Percentiles rank a stretch among this genome's conserved stretches.
These are phyloP conservation scores for Lipomyces chichibuensis DNA, from an alignment of 805 yeast species.

Conservation along the genomic window DNA sequence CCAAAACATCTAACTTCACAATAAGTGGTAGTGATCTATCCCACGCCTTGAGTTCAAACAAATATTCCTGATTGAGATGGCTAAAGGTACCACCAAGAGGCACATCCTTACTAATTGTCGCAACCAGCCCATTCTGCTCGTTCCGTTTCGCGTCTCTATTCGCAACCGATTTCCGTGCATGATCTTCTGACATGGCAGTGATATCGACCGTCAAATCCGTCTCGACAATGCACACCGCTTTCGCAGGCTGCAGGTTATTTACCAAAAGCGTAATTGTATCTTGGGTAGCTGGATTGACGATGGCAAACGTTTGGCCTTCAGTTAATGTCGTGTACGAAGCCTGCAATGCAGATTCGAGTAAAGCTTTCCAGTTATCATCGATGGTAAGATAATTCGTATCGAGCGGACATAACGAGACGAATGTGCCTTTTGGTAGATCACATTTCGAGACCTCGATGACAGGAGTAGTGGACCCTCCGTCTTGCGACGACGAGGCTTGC, in stretches of 20 bases:
- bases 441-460: conserved; percentile 40
- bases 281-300: conserved; percentile 41
- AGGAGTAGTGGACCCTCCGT: background rate
- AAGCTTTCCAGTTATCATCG: conserved; percentile 56
- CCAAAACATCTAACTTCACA: conserved; percentile 12
- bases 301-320: conserved; percentile 47
- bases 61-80: conserved; percentile 21
- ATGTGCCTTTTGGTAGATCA: conserved; percentile 53
- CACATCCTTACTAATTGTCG: background rate
- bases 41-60: conserved; percentile 39
- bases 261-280: conserved; percentile 42
- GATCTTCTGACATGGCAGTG: conserved; percentile 49
- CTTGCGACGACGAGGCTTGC: conserved; percentile 12
- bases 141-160: conserved; percentile 28
- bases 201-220: conserved; percentile 55
- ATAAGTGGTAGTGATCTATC: conserved; percentile 35
- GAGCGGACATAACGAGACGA: conserved; percentile 50
- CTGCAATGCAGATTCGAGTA: conserved; percentile 56
- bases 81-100: conserved; percentile 34
- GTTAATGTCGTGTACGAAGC: conserved; percentile 55
- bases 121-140: conserved; percentile 8
- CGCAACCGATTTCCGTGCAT: conserved; percentile 48
- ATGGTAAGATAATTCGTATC: conserved; percentile 41
- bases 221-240: conserved; percentile 58
- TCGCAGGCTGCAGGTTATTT: conserved; percentile 46